Percentiles rank a stretch among this genome's conserved stretches.
These are phyloP conservation scores for Eucalyptus microcorys DNA, from an alignment of 345 rosid genomes.

Conservation along the genomic window DNA sequence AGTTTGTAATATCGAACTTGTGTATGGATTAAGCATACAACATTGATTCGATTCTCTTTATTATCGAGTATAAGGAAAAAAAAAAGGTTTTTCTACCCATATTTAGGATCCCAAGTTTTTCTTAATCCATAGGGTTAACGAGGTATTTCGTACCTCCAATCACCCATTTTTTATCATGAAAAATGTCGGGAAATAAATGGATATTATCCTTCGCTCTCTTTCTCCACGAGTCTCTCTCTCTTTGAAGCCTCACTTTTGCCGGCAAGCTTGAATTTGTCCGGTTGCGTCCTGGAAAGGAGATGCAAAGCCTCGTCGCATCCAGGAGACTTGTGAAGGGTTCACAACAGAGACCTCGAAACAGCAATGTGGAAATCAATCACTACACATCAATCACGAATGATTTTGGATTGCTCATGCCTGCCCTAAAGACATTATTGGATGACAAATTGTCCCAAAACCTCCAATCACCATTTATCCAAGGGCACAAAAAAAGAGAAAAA, in stretches of 20 bases:
- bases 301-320: neutral
- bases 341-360: neutral
- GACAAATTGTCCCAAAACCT: neutral
- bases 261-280: neutral
- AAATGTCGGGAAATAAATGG: neutral
- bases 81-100: too few relatives aligned
- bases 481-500: neutral
- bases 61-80: neutral
- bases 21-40: neutral
- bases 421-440: neutral
- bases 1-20: neutral
- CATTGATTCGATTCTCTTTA: neutral
- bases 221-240: neutral
- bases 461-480: neutral
- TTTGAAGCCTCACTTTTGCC: neutral
- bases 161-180: neutral
- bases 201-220: neutral
- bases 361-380: neutral
- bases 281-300: neutral
- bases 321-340: neutral
- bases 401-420: neutral
- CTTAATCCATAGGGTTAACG: neutral
- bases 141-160: neutral
- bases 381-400: neutral
- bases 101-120: neutral